phyloP scores from a whole-genome alignment of 129 eudicot genomes.

The Kitagawia praeruptora region DNA sequence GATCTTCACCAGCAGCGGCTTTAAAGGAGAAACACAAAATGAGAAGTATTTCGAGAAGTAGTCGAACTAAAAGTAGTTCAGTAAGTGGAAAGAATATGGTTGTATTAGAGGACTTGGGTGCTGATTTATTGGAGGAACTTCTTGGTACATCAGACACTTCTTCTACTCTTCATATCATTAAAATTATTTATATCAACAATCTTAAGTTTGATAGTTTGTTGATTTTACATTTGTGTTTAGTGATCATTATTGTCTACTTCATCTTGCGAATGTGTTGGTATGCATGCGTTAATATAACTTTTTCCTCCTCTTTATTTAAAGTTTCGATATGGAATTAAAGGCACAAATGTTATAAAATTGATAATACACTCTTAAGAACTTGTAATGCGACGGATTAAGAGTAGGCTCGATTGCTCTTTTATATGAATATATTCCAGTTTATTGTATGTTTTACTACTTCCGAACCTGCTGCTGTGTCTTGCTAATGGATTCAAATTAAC shows the following conservation, averaged over 20 bases:
- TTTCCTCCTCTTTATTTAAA: neutral
- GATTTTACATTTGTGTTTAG: neutral
- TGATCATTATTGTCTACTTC: neutral
- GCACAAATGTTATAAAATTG: neutral
- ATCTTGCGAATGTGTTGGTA: neutral
- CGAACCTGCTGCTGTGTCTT: too few species aligned
- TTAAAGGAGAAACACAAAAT: neutral
- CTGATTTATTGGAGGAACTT: conserved; percentile 1
- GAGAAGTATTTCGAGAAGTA: neutral
- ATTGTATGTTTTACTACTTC: neutral
- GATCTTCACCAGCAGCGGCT: conserved; percentile 3
- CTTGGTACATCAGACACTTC: neutral
- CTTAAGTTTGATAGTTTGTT: neutral
- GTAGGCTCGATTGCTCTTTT: neutral
- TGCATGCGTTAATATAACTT: neutral
- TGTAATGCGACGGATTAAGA: neutral
- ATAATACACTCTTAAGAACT: neutral
- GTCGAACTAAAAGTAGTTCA: neutral
- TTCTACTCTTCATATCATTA: neutral
- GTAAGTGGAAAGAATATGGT: neutral
- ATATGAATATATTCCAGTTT: neutral
- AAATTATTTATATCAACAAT: neutral
- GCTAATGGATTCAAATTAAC: neutral
- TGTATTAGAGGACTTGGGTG: neutral
- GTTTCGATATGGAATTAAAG: neutral